Conservation (phyloP, 1,284 basidiomycete genomes). For the Ustilago trichophora region DNA sequence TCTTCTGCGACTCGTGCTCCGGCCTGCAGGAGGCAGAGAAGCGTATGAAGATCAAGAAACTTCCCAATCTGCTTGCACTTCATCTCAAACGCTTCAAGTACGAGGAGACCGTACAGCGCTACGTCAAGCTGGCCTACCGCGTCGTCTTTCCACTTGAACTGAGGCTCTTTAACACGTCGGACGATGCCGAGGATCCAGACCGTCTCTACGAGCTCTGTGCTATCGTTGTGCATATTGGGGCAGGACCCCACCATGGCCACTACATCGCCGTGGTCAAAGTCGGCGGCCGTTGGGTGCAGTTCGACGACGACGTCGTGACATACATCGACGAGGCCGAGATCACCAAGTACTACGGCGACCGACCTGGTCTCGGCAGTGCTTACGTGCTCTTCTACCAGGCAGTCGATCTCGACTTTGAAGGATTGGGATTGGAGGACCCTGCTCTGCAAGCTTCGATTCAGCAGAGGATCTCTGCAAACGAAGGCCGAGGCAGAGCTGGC, state of each 20-base stretch:
- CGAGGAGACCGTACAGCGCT: slow-evolving; percentile 84
- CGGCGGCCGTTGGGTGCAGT: slow-evolving; percentile 82
- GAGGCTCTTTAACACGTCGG: slow-evolving; percentile 93
- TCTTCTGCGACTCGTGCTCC: slow-evolving; percentile 96
- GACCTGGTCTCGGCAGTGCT: slow-evolving; percentile 79
- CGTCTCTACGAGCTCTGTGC: slow-evolving; percentile 92
- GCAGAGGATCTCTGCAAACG: slow-evolving; percentile 8
- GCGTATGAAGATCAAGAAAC: slow-evolving; percentile 96
- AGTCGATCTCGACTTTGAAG: slow-evolving; percentile 71
- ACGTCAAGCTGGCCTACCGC: slow-evolving; percentile 93
- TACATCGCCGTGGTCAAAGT: slow-evolving; percentile 95
- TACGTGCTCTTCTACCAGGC: slow-evolving; percentile 99
- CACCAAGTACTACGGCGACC: slow-evolving; percentile 92
- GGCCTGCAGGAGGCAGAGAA: slow-evolving; percentile 97
- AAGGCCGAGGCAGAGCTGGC: slow-evolving; percentile 24
- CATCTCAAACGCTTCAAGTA: slow-evolving; percentile 99
- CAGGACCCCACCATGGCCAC: slow-evolving; percentile 93
- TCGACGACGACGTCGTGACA: slow-evolving; percentile 93
- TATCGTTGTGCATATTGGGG: slow-evolving; percentile 96
- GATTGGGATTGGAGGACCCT: slow-evolving; percentile 32
- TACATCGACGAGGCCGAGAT: slow-evolving; percentile 89
- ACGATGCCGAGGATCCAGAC: slow-evolving; percentile 85
- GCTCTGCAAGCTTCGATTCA: slow-evolving; percentile 19
- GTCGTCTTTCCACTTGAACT: slow-evolving; percentile 95
- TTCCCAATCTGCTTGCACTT: slow-evolving; percentile 91